These are phyloP conservation scores for Martensiomyces pterosporus DNA, from an alignment of 192 early-diverging fungal species.

Conservation along the genomic window DNA sequence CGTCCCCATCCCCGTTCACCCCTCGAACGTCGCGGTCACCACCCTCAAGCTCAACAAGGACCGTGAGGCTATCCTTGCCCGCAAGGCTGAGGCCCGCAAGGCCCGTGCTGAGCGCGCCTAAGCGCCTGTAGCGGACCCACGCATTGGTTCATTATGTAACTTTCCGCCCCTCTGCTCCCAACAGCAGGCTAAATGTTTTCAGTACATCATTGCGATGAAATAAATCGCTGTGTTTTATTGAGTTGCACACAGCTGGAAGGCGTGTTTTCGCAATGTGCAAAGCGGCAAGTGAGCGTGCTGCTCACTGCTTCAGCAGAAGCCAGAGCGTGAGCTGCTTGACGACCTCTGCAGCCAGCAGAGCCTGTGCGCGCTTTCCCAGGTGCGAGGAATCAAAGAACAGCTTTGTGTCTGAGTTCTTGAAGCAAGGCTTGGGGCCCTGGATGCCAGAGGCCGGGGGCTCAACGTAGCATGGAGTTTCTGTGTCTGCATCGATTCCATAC, in stretches of 20 bases:
- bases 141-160: too few species aligned
- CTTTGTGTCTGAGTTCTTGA: conserved; percentile 10
- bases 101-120: conserved; percentile 31
- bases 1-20: conserved; percentile 91
- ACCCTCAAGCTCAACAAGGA: conserved; percentile 96
- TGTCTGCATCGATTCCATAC: conserved; percentile 24
- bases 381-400: conserved; percentile 40
- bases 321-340: conserved; percentile 11
- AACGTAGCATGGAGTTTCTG: conserved; percentile 7
- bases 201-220: background rate
- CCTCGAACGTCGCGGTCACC: conserved; percentile 98
- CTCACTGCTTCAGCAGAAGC: conserved; percentile 1
- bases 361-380: conserved; percentile 35
- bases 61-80: conserved; percentile 82
- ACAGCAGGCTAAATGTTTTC: background rate
- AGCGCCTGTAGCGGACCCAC: too few species aligned
- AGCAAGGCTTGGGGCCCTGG: background rate
- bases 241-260: background rate
- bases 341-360: conserved; percentile 21
- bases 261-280: too few species aligned
- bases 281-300: background rate
- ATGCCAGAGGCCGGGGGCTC: background rate
- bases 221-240: background rate
- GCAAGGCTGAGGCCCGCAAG: conserved; percentile 67
- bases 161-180: too few species aligned